Evolutionary conservation across 2,329 filamentous ascomycete species (phyloP), one percentile per base, ranked within the genome.

Genomic region (Nemania sp.): DNA sequence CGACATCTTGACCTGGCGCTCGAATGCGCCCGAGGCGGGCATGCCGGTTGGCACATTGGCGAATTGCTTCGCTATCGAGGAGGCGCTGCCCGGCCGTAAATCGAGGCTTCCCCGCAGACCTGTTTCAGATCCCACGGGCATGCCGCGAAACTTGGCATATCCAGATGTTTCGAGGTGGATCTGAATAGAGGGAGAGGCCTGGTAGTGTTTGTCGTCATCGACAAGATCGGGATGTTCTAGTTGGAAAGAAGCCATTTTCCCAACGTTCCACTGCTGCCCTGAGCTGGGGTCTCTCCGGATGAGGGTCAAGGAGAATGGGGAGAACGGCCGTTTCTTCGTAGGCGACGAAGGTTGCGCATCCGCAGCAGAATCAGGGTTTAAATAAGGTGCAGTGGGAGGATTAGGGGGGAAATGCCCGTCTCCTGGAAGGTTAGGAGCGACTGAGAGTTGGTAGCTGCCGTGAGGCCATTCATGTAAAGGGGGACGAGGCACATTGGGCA

Each of bases 221-320:
- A 70, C 58, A n/a, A 71, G 62, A 46, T 74, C 73, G 1, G 73
- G 68, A 21, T 74, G 68, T 46, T 83, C 80, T 13, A 79, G 72
- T 63, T 84, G 81, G 60, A 80, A 80, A 0, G 83, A 85, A 1
- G 81, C 82, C 50, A 92, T 81, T 56, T 81, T 86, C 20, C 87
- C 90, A 12, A 92, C 82, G 69, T 92, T 92, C 89, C 89, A 92
- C 73, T 92, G 90, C 56, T 80, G 81, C 7, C 86, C 86, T 9
- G 87, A 85, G 20, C 82, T 80, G 1, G 88, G 88, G 71, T 92
- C 88, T 65, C 90, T 84, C n/a, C 90, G 87, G 68, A 92, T 91
- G 13, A 93, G 74, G 0, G 86, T 88, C 13, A 87, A 75, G 2
- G 79, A 81, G 64, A 85, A 86, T 0, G 82, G 79, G 0, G 75